phyloP scores from a whole-genome alignment of 2,329 filamentous ascomycete species.

The Chrysoporthe deuterocubensis region DNA sequence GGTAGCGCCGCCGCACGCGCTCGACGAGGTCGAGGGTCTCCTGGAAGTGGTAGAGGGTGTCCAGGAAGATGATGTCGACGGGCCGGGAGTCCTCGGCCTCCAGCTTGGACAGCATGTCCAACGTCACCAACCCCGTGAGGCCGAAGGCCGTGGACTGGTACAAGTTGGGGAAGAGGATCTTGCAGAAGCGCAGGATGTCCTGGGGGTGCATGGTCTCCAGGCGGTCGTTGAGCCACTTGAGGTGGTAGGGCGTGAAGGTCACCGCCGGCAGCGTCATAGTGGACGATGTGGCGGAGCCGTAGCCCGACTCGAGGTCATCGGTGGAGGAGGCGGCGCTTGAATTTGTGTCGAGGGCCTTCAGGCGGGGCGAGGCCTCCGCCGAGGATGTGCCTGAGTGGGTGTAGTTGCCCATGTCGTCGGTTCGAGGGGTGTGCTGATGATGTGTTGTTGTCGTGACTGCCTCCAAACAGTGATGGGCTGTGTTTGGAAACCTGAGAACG shows the following conservation, averaged over 20 bases:
- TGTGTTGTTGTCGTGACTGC: slow-evolving; percentile 1
- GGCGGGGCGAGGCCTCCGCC: slow-evolving; percentile 44
- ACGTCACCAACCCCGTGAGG: slow-evolving; percentile 77
- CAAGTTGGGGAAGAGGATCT: slow-evolving; percentile 85
- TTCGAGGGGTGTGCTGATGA: slow-evolving; percentile 7
- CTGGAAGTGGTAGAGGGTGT: slow-evolving; percentile 81
- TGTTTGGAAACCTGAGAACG: slow-evolving; percentile 3
- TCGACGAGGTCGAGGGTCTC: slow-evolving; percentile 78
- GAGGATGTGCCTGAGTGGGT: slow-evolving; percentile 42
- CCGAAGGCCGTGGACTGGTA: slow-evolving; percentile 88
- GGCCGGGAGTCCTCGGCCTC: slow-evolving; percentile 61
- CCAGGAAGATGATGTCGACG: slow-evolving; percentile 77
- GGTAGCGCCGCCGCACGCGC: slow-evolving; percentile 75
- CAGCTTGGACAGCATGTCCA: slow-evolving; percentile 85
- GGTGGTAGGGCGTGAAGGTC: slow-evolving; percentile 83
- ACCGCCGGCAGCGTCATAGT: slow-evolving; percentile 74
- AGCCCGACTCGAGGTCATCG: slow-evolving; percentile 75
- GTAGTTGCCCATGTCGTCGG: slow-evolving; percentile 24
- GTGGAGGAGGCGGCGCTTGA: slow-evolving; percentile 39
- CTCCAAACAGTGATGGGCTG: slow-evolving; percentile 9
- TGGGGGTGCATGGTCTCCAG: slow-evolving; percentile 85
- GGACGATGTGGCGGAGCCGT: slow-evolving; percentile 67
- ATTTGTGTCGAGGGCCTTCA: slow-evolving; percentile 42
- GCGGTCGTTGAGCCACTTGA: slow-evolving; percentile 89
- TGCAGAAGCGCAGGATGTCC: slow-evolving; percentile 92